Conservation (phyloP, 2,329 filamentous ascomycete species). For the Hypomyces perniciosus region DNA sequence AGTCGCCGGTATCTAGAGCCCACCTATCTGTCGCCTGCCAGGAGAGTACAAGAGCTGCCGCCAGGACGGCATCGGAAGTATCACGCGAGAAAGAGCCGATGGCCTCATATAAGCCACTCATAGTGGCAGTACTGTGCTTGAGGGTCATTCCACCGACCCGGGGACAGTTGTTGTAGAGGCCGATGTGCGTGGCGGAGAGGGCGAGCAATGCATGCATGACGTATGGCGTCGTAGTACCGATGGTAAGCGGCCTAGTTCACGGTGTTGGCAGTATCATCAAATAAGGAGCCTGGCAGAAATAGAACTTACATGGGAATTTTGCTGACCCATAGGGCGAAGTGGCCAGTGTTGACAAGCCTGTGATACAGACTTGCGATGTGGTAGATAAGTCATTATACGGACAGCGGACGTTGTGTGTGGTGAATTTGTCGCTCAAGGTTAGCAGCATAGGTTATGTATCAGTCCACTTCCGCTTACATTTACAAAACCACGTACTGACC, state of each 20-base stretch:
- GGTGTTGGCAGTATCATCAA: slow-evolving; percentile 3
- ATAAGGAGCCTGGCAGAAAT: background rate
- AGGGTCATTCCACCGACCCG: slow-evolving; percentile 84
- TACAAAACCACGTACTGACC: slow-evolving; percentile 49
- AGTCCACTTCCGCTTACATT: background rate
- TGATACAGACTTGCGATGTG: slow-evolving; percentile 83
- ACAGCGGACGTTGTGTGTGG: slow-evolving; percentile 96
- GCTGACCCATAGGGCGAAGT: slow-evolving; percentile 86
- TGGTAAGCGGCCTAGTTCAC: slow-evolving; percentile 49
- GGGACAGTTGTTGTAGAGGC: slow-evolving; percentile 78
- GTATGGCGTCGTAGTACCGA: slow-evolving; percentile 75
- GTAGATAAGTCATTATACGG: slow-evolving; percentile 94
- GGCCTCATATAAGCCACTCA: slow-evolving; percentile 82
- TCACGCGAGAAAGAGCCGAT: slow-evolving; percentile 78
- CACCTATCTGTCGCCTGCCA: slow-evolving; percentile 98
- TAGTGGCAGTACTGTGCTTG: slow-evolving; percentile 77
- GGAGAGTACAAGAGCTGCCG: slow-evolving; percentile 83
- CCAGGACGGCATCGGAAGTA: slow-evolving; percentile 86
- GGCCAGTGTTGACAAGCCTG: slow-evolving; percentile 74
- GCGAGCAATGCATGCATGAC: slow-evolving; percentile 92
- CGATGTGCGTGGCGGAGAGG: slow-evolving; percentile 90
- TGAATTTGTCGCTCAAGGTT: slow-evolving; percentile 78
- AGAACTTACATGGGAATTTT: slow-evolving; percentile 82
- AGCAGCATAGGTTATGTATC: slow-evolving; percentile 3
- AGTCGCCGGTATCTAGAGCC: slow-evolving; percentile 26